A percentile compares a stretch with the other conserved stretches of the same genome.
These are phyloP conservation scores for Microdochium nivale DNA, from an alignment of 2,329 filamentous ascomycete species.

Conservation along the genomic window DNA sequence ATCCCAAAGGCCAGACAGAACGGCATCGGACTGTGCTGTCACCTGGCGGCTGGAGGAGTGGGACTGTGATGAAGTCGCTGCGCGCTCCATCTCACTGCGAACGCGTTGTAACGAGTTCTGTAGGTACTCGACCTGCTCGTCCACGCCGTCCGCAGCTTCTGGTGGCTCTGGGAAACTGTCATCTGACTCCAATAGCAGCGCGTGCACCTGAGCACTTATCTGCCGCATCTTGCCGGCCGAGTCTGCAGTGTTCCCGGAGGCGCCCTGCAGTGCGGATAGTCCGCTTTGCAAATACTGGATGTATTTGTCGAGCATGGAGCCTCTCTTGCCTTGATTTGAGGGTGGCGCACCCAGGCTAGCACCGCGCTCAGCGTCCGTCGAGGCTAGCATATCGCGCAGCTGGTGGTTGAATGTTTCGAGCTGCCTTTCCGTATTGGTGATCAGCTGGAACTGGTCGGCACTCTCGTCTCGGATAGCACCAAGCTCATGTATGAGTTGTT, in stretches of 20 bases:
- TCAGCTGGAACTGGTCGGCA: constrained; percentile 34
- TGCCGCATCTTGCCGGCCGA: constrained; percentile 47
- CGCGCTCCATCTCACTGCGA: constrained; percentile 32
- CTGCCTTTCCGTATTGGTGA: constrained; percentile 55
- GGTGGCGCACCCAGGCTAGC: constrained; percentile 35
- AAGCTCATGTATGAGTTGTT: constrained; percentile 24
- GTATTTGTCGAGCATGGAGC: constrained; percentile 43
- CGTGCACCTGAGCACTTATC: constrained; percentile 57
- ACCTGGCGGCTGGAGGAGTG: constrained; percentile 27
- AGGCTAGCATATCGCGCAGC: constrained; percentile 58
- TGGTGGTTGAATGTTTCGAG: constrained; percentile 60
- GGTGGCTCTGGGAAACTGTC: constrained; percentile 49
- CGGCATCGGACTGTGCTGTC: constrained; percentile 45
- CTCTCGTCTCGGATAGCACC: constrained; percentile 25
- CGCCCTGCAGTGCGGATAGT: constrained; percentile 50
- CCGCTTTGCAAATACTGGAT: constrained; percentile 64
- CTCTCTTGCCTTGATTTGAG: constrained; percentile 28
- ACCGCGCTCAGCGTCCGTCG: constrained; percentile 49
- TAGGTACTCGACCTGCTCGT: constrained; percentile 62
- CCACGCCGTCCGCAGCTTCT: constrained; percentile 44
- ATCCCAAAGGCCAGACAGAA: constrained; percentile 48
- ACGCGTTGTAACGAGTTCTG: constrained; percentile 48
- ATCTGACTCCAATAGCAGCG: constrained; percentile 41
- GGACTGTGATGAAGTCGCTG: constrained; percentile 19
- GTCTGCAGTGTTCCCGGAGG: constrained; percentile 36